Evolutionary conservation across 331 rosid genomes (phyloP).

Genomic region (Dryas integrifolia): DNA sequence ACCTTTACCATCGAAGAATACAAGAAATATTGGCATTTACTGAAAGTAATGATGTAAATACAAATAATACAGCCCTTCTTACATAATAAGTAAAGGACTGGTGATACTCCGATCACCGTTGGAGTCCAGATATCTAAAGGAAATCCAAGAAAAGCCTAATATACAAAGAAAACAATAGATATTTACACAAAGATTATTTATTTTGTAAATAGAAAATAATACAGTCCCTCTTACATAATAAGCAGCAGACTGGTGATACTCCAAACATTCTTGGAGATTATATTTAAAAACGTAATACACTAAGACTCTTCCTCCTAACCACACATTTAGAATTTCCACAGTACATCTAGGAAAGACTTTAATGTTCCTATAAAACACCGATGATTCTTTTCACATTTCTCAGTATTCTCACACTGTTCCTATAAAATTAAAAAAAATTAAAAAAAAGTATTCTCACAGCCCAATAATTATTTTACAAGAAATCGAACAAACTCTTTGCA

Average conservation of each 20-base stretch:
- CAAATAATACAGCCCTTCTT: not conserved
- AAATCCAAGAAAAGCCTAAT: not conserved
- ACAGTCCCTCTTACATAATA: not conserved
- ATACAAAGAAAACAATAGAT: not conserved
- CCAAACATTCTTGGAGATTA: not conserved
- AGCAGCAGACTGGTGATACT: not conserved
- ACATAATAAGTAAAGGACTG: not conserved
- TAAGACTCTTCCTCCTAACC: constrained; percentile 1
- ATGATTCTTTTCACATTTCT: not conserved
- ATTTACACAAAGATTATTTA: no score
- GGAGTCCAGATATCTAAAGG: not conserved
- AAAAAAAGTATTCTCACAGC: not conserved
- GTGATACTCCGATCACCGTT: not conserved
- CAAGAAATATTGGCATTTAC: not conserved
- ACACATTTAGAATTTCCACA: not conserved
- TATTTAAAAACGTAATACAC: not conserved
- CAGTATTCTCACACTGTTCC: not conserved
- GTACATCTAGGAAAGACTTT: not conserved
- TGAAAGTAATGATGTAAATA: not conserved
- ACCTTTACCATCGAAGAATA: not conserved
- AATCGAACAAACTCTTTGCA: not conserved
- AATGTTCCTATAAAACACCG: not conserved
- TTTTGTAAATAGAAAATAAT: not conserved
- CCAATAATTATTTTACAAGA: not conserved
- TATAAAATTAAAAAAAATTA: no score